These are phyloP conservation scores for Jamesozyma gamospora DNA, from an alignment of 805 yeast species.

Conservation along the genomic window DNA sequence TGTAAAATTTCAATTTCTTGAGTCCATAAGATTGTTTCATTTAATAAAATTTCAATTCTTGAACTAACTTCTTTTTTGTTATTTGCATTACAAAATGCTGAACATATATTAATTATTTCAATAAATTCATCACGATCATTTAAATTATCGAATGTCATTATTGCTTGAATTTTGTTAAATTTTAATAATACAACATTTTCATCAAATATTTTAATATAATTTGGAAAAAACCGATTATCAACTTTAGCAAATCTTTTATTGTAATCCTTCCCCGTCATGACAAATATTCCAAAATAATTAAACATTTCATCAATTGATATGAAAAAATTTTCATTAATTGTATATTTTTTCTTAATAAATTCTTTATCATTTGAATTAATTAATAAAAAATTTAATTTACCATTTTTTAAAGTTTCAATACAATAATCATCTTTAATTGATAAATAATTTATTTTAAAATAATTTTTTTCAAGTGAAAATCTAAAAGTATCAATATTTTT, in stretches of 20 bases:
- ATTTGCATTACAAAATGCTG: conserved; percentile 13
- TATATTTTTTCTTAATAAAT: background rate
- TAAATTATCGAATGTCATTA: conserved; percentile 30
- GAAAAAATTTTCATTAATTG: background rate
- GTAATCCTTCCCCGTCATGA: background rate
- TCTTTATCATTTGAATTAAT: background rate
- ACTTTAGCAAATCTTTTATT: background rate
- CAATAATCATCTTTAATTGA: background rate
- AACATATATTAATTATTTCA: conserved; percentile 28
- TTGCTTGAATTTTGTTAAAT: background rate
- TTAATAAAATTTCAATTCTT: conserved; percentile 31
- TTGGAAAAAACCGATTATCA: background rate
- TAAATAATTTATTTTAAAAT: background rate
- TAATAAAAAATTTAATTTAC: background rate
- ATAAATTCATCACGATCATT: conserved; percentile 50
- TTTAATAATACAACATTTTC: background rate
- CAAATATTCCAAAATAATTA: background rate
- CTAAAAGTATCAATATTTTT: background rate
- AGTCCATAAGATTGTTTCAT: background rate
- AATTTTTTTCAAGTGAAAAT: background rate
- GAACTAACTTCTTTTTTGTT: conserved; percentile 26
- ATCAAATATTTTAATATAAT: background rate
- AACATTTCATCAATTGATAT: too few species aligned
- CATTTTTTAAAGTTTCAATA: background rate
- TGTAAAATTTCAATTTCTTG: conserved; percentile 12